phyloP scores from a whole-genome alignment of 1,284 basidiomycete genomes.

The Pisolithus thermaeus region DNA sequence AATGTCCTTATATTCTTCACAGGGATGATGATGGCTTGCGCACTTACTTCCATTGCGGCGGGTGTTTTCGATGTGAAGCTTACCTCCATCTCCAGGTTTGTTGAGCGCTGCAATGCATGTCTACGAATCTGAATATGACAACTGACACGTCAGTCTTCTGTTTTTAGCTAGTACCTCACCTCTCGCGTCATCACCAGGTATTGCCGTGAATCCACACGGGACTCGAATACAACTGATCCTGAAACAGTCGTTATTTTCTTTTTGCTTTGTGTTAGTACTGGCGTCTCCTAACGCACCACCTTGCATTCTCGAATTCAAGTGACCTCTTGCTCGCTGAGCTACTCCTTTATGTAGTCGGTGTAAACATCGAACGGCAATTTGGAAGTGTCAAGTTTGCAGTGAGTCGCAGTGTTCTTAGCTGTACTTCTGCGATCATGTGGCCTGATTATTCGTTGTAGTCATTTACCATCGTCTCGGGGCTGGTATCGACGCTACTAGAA shows the following conservation, averaged over 20 bases:
- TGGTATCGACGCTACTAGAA: conserved; percentile 64
- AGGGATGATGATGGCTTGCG: conserved; percentile 76
- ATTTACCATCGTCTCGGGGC: conserved; percentile 60
- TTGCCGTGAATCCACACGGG: conserved; percentile 2
- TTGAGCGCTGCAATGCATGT: conserved; percentile 8
- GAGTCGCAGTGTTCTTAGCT: conserved; percentile 26
- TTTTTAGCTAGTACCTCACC: conserved; percentile 58
- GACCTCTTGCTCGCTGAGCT: conserved; percentile 79
- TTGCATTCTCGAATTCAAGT: conserved; percentile 79
- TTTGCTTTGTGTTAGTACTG: conserved; percentile 59
- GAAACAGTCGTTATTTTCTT: conserved; percentile 12
- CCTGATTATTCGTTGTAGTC: conserved; percentile 44
- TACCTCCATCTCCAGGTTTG: conserved; percentile 79
- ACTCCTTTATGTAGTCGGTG: conserved; percentile 66
- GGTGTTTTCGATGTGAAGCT: conserved; percentile 80
- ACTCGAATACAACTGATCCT: conserved; percentile 17
- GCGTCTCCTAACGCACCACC: conserved; percentile 70
- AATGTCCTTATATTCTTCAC: conserved; percentile 1
- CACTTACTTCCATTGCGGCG: conserved; percentile 62
- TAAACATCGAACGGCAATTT: conserved; percentile 80
- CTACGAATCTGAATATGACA: background rate
- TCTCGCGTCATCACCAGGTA: conserved; percentile 68
- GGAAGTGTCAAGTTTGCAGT: conserved; percentile 89
- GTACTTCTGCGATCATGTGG: conserved; percentile 1
- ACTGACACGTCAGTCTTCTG: conserved; percentile 9